phyloP scores from a whole-genome alignment of 202 grass and related monocot species.

The Hordeum pubiflorum region DNA sequence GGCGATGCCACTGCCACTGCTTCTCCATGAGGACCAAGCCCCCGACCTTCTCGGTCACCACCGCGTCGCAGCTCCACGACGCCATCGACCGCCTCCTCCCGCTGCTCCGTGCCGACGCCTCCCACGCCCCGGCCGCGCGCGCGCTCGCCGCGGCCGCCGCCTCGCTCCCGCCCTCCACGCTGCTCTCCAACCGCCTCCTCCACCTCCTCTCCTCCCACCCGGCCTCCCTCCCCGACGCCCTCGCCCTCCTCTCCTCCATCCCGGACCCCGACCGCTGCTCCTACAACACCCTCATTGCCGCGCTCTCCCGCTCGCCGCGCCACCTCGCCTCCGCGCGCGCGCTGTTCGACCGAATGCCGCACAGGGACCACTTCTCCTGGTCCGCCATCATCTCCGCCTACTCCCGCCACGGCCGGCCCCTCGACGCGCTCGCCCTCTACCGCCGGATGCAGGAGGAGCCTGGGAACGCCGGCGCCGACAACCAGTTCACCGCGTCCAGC shows the following conservation, averaged over 20 bases:
- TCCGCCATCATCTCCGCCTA: slow-evolving; percentile 59
- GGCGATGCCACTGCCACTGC: not conserved
- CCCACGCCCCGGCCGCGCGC: slow-evolving; percentile 39
- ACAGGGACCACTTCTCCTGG: slow-evolving; percentile 78
- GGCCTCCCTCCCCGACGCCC: slow-evolving; percentile 41
- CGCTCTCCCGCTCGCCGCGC: slow-evolving; percentile 39
- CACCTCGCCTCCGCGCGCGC: slow-evolving; percentile 35
- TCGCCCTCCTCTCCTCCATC: slow-evolving; percentile 46
- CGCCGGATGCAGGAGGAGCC: slow-evolving; percentile 51
- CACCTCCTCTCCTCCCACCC: slow-evolving; percentile 47
- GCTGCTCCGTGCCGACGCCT: slow-evolving; percentile 26
- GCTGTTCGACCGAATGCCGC: slow-evolving; percentile 68
- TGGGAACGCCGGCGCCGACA: slow-evolving; percentile 30
- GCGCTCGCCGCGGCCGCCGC: slow-evolving; percentile 34
- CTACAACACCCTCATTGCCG: slow-evolving; percentile 67
- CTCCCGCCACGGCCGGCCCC: slow-evolving; percentile 38
- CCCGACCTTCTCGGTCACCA: slow-evolving; percentile 38
- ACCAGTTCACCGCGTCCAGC: slow-evolving; percentile 84
- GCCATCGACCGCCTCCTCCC: slow-evolving; percentile 53
- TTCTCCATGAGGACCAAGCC: not conserved
- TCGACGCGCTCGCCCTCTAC: slow-evolving; percentile 56
- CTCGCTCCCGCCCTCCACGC: slow-evolving; percentile 29
- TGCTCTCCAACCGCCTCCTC: slow-evolving; percentile 56
- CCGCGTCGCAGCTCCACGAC: slow-evolving; percentile 42
- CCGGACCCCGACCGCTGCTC: slow-evolving; percentile 53